Conservation (phyloP, 371 early-diverging fungal species). For the Parasitella parasitica region DNA sequence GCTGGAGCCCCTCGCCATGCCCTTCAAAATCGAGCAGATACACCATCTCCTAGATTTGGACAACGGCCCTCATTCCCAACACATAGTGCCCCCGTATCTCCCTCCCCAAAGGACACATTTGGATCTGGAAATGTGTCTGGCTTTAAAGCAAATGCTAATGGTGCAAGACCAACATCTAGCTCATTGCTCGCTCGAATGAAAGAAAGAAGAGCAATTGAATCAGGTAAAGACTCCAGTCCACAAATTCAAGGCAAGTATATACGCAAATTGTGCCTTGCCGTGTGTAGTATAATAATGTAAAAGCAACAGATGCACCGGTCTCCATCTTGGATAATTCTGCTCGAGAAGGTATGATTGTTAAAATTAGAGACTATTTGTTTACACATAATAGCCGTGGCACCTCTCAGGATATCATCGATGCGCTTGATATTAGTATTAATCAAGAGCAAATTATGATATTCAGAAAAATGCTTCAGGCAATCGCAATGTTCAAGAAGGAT, state of each 20-base stretch:
- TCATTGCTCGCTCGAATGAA: constrained; percentile 48
- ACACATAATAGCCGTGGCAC: constrained; percentile 48
- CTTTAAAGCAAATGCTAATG: constrained; percentile 21
- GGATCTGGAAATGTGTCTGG: constrained; percentile 45
- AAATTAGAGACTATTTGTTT: constrained; percentile 56
- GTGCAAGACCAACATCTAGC: constrained; percentile 24
- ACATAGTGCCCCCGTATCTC: constrained; percentile 23
- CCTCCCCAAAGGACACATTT: constrained; percentile 20
- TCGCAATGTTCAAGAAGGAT: constrained; percentile 55
- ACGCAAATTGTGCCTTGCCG: too few species aligned
- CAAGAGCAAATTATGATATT: constrained; percentile 58
- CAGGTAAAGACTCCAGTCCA: not conserved
- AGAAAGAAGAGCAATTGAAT: constrained; percentile 44
- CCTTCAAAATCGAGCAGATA: constrained; percentile 5
- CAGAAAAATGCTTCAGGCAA: constrained; percentile 66
- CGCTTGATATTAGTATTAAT: constrained; percentile 44
- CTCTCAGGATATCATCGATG: constrained; percentile 51
- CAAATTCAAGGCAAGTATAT: not conserved
- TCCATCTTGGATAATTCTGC: constrained; percentile 24
- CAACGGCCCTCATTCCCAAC: constrained; percentile 14
- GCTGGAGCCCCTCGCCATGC: constrained; percentile 56
- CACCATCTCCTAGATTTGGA: constrained; percentile 52
- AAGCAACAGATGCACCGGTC: not conserved
- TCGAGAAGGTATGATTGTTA: constrained; percentile 46
- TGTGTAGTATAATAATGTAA: not conserved